These are phyloP conservation scores for Ustulina deusta DNA, from an alignment of 2,329 filamentous ascomycete species.

Conservation along the genomic window DNA sequence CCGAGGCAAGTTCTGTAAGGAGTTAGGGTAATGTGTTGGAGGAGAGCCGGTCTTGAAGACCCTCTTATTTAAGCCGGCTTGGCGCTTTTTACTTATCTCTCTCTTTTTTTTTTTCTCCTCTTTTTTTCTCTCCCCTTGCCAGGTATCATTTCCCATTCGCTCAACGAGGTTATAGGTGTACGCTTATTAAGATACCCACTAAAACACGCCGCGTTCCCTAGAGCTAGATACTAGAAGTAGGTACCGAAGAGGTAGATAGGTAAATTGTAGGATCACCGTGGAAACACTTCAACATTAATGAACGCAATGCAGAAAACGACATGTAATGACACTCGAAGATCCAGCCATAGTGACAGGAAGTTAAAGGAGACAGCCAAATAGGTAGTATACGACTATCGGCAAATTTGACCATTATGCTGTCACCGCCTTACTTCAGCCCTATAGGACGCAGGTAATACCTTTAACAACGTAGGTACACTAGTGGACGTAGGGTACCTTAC, in stretches of 20 bases:
- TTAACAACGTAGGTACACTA: too few relatives aligned
- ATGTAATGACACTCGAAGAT: too few relatives aligned
- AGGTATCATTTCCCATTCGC: not conserved
- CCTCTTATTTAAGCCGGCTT: not conserved
- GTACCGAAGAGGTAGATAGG: not conserved
- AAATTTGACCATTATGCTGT: not conserved
- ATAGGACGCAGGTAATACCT: not conserved
- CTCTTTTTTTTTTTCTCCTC: not conserved
- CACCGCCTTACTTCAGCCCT: not conserved
- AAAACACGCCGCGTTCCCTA: not conserved
- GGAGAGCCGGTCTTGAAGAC: not conserved
- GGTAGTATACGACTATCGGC: not conserved
- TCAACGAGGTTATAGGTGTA: not conserved
- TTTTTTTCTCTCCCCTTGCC: not conserved
- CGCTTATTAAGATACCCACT: not conserved
- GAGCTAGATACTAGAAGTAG: too few relatives aligned
- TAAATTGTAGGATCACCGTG: not conserved
- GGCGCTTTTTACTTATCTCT: not conserved
- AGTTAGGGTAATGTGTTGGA: not conserved
- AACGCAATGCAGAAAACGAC: too few relatives aligned
- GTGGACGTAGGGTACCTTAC: too few relatives aligned
- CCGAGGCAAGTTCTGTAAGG: constrained; percentile 28
- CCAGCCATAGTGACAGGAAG: not conserved
- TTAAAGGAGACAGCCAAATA: not conserved
- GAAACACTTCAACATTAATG: not conserved